phyloP scores from a whole-genome alignment of 108 stramenopile species.

The Skeletonema menzelii region DNA sequence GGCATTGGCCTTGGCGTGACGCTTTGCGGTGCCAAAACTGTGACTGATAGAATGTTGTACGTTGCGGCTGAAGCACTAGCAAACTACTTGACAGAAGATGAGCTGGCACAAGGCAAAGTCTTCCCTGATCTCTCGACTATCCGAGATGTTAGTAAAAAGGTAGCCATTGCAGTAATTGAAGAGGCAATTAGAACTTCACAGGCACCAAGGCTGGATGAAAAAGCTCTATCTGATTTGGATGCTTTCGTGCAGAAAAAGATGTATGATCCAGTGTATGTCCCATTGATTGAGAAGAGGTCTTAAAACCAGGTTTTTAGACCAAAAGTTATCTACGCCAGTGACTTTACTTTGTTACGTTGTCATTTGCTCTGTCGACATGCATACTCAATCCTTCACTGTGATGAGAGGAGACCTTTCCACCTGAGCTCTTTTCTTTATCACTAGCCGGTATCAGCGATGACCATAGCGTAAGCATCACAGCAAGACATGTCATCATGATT shows the following conservation, averaged over 20 bases:
- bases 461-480: neutral
- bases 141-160: slow-evolving; percentile 82
- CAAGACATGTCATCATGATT: slow-evolving; percentile 5
- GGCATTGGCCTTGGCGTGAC: slow-evolving; percentile 91
- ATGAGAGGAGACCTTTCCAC: neutral
- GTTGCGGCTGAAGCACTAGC: slow-evolving; percentile 88
- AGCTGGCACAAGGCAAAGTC: slow-evolving; percentile 77
- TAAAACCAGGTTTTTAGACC: neutral
- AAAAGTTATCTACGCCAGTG: neutral
- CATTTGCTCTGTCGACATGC: slow-evolving; percentile 6
- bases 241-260: slow-evolving; percentile 74
- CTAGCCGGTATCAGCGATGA: neutral
- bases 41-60: slow-evolving; percentile 92
- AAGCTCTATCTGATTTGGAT: slow-evolving; percentile 64
- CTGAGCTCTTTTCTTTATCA: neutral
- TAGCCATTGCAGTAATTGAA: slow-evolving; percentile 89
- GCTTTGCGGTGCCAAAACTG: slow-evolving; percentile 77
- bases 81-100: slow-evolving; percentile 78
- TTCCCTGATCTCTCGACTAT: slow-evolving; percentile 88
- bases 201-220: slow-evolving; percentile 59
- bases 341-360: neutral
- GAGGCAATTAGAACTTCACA: slow-evolving; percentile 80
- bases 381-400: neutral
- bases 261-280: slow-evolving; percentile 89
- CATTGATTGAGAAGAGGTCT: slow-evolving; percentile 74